phyloP scores from a whole-genome alignment of 1,139 yeast species.

The Kurtzmaniella quercitrusa region DNA sequence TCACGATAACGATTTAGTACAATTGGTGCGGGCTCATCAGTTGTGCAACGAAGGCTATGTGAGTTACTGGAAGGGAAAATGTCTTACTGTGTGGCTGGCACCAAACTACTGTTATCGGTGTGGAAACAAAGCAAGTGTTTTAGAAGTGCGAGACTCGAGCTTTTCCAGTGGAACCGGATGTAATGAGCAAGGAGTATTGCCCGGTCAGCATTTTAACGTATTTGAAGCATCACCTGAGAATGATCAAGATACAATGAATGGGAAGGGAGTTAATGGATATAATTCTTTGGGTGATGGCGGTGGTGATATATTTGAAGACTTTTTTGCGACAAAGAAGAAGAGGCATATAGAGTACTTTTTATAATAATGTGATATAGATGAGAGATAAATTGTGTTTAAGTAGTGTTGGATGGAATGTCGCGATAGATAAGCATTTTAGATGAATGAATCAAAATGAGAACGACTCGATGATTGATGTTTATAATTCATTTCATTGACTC shows the following conservation, averaged over 20 bases:
- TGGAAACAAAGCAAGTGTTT: constrained; percentile 91
- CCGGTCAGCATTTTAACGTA: constrained; percentile 73
- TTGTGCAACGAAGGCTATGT: constrained; percentile 95
- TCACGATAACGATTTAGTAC: constrained; percentile 70
- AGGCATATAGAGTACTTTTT: constrained; percentile 68
- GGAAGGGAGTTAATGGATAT: constrained; percentile 38
- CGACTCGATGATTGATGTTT: no score
- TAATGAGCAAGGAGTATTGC: constrained; percentile 23
- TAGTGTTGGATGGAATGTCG: no score
- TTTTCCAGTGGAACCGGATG: constrained; percentile 19
- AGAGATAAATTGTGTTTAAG: no score
- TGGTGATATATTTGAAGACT: constrained; percentile 21
- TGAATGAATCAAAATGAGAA: no score
- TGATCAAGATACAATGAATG: constrained; percentile 42
- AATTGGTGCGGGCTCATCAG: constrained; percentile 91
- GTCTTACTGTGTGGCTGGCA: constrained; percentile 97
- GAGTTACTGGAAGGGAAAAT: constrained; percentile 81
- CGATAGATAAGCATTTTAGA: no score
- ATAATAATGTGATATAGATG: constrained; percentile 28
- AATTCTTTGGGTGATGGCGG: constrained; percentile 13
- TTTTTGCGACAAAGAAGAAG: constrained; percentile 25
- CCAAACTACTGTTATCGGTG: constrained; percentile 97
- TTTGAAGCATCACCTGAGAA: constrained; percentile 97
- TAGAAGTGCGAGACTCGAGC: constrained; percentile 56
- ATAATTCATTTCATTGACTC: no score